Percentiles rank a stretch among this genome's conserved stretches.
Conservation (phyloP, 441 rosid species). For the Jatropha multifida region DNA sequence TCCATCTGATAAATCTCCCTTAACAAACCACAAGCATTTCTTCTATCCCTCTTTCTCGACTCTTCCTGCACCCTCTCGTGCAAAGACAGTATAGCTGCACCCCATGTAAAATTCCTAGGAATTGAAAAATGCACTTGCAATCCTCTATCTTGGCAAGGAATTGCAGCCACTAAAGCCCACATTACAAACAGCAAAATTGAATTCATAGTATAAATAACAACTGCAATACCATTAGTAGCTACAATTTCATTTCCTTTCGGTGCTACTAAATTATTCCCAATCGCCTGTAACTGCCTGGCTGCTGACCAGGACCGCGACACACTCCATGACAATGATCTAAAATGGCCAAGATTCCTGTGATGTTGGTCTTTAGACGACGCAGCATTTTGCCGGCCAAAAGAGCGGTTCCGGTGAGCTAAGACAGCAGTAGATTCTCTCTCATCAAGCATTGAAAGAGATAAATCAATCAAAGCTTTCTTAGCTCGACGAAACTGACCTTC, state of each 20-base stretch:
- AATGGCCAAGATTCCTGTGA: constrained; percentile 52
- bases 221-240: constrained; percentile 57
- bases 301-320: constrained; percentile 95
- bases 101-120: constrained; percentile 69
- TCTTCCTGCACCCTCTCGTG: constrained; percentile 81
- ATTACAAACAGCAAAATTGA: constrained; percentile 64
- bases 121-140: constrained; percentile 70
- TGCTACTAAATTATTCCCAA: constrained; percentile 57
- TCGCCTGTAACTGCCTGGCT: constrained; percentile 77
- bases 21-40: constrained; percentile 72
- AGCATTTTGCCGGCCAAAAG: constrained; percentile 61
- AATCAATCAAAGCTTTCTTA: constrained; percentile 66
- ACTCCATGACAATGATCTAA: constrained; percentile 82
- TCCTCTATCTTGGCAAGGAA: constrained; percentile 91
- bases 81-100: constrained; percentile 48
- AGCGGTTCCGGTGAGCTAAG: constrained; percentile 63
- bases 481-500: constrained; percentile 92
- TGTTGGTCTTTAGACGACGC: constrained; percentile 39
- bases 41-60: constrained; percentile 74
- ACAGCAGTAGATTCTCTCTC: constrained; percentile 59
- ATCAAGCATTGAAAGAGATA: constrained; percentile 81
- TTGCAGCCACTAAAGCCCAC: constrained; percentile 93
- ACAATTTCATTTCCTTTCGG: constrained; percentile 56
- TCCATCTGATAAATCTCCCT: constrained; percentile 81
- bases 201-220: constrained; percentile 64